phyloP scores from a whole-genome alignment of 768 basidiomycete genomes.

The Phlebiopsis gigantea region DNA sequence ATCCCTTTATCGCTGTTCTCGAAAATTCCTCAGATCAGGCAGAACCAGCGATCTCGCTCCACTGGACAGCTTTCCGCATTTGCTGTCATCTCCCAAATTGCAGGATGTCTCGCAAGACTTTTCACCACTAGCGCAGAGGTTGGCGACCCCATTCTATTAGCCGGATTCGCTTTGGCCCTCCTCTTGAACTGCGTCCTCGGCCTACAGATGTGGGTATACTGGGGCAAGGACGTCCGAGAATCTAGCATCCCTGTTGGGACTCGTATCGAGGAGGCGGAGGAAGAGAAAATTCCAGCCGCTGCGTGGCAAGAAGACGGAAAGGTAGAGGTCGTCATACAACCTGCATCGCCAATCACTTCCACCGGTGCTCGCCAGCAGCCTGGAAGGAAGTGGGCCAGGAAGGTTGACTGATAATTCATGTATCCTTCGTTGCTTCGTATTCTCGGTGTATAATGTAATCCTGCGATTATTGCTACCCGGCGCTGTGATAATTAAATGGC shows the following conservation, averaged over 20 bases:
- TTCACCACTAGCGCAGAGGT: conserved; percentile 94
- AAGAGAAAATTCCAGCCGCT: conserved; percentile 18
- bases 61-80: conserved; percentile 95
- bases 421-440: not conserved
- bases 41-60: conserved; percentile 67
- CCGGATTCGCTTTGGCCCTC: conserved; percentile 82
- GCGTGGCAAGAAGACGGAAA: conserved; percentile 18
- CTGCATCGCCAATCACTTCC: conserved; percentile 37
- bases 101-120: conserved; percentile 84
- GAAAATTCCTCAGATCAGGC: conserved; percentile 89
- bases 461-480: not conserved
- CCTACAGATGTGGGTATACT: conserved; percentile 79
- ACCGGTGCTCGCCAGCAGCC: conserved; percentile 35
- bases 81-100: conserved; percentile 83
- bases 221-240: conserved; percentile 47
- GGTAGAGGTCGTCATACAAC: conserved; percentile 40
- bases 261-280: conserved; percentile 18
- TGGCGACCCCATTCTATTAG: conserved; percentile 71
- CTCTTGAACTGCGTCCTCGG: conserved; percentile 81
- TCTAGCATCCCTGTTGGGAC: conserved; percentile 12
- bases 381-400: conserved; percentile 67
- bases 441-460: not conserved
- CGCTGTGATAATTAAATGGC: too few relatives aligned
- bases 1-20: conserved; percentile 90
- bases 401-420: conserved; percentile 46